Base-by-base conservation (phyloP, 805 yeast genomes). In the Teunomyces cretensis region DNA sequence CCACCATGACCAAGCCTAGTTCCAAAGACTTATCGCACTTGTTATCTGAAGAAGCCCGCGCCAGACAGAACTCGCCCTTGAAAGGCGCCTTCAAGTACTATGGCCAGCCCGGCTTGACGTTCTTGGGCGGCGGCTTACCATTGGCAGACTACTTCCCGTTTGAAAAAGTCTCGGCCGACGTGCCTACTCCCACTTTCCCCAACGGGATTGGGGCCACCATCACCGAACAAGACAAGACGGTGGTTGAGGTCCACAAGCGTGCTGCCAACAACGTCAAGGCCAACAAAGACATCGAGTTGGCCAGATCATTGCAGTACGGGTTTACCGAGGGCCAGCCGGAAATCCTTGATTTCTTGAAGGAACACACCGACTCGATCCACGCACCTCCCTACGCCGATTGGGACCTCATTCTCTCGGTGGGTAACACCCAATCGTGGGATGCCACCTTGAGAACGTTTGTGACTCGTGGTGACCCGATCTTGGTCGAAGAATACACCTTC, bases 41-140 rank as follows among this genome's bases (percentile, higher is more conserved):
- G 51, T 75, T 86, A 49, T 88, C 96, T 22, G 80, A 72, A 3
- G 97, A 92, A 70, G 81, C 97, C 32, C 76, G 76, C 51, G 70
- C 84, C 12, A 85, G 98, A 71, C 70, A 76, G 41, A 80, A 85
- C 30, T 89, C 97, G 9, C 84, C 88, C 11, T 77, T 92, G 67
- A 92, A 94, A 70, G 70, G 81, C 32, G 95, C 96, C 13, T 88
- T 92, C 75, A 82, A 81, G 61, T 85, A 86, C 72, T 85, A 73
- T 59, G 71, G 73, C 35, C 76, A 80, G 51, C 96, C 96, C 28
- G 80, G 84, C 43, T 75, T 94, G 60, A 83, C 89, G 45, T 91
- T 90, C 62, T 78, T 92, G 45, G 98, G 97, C 44, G 99, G 98
- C 57, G 99, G 99, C 6, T 78, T 92, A 56, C 99, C 99, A 11